Base-by-base conservation (phyloP, 768 basidiomycete genomes). In the Mycena epipterygia region DNA sequence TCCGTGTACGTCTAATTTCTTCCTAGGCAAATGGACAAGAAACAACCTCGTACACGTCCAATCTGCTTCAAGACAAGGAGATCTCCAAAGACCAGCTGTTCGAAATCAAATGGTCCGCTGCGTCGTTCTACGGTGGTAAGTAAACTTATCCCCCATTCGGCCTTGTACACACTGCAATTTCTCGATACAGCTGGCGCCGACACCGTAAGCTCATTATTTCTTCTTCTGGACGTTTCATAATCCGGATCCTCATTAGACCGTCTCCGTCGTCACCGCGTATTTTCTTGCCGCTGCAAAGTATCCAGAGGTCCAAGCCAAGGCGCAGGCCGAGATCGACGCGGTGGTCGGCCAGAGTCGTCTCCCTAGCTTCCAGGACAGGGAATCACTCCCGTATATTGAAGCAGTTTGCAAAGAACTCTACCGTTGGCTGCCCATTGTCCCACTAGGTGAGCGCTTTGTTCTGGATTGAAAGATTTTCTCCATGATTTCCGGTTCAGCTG, bases 31-130 rank as follows among this genome's bases (percentile, higher is more conserved):
- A 73, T 23, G 82, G 81, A 82, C 23, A 79, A 76, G 5, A 63
- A 7, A 64, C 53, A 11, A 27, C 35, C 21, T 84, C 82, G 1
- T 81, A 81, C 51, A 78, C 79, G 2, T 81, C 83, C 17, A 75
- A 79, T 30, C 65, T 83, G 1, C 76, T 85, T 8, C 77, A 76
- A 42, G 76, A 80, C n/a, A 68, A 76, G 6, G 67, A 78, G n/a
- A 41, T 80, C 4, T 79, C 79, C 2, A 67, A 72, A 12, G 80
- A 80, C 14, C 78, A 82, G 42, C 80, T 83, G 56, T 78, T 76
- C 44, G 79, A 83, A 42, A 81, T 85, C 64, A 86, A 84, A 70
- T 85, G 84, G 84, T 80, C 81, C 13, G 79, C 84, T 35, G 86
- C 84, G 0, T 85, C 87, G 5, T 79, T 88, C 17, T 89, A 89